Evolutionary conservation across 1,284 basidiomycete species (phyloP).

Genomic region (Moniliella sp.): DNA sequence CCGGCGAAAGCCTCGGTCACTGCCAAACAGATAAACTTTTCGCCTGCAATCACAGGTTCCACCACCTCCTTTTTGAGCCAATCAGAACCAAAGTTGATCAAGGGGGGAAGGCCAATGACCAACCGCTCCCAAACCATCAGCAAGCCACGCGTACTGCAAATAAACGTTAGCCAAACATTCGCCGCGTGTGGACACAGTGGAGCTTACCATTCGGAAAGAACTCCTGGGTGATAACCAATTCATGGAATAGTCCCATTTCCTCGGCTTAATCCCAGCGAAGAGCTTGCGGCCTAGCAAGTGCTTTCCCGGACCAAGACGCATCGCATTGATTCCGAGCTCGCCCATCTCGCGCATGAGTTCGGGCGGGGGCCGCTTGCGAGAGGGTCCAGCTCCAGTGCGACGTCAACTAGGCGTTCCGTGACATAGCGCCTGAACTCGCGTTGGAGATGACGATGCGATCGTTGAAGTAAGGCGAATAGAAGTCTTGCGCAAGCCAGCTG

Average conservation of each 20-base stretch:
- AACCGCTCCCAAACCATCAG: slow-evolving; percentile 40
- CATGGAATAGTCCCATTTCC: slow-evolving; percentile 66
- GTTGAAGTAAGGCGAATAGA: slow-evolving; percentile 34
- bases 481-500: slow-evolving; percentile 18
- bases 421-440: slow-evolving; percentile 30
- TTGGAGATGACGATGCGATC: slow-evolving; percentile 33
- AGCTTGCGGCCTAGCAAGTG: slow-evolving; percentile 61
- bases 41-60: slow-evolving; percentile 56
- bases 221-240: too few relatives aligned
- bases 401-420: slow-evolving; percentile 6
- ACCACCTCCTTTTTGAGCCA: slow-evolving; percentile 57
- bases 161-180: too few relatives aligned
- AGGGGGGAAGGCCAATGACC: slow-evolving; percentile 33
- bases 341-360: too few relatives aligned
- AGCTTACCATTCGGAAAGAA: too few relatives aligned
- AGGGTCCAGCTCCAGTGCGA: slow-evolving; percentile 23
- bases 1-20: slow-evolving; percentile 74
- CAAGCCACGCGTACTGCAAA: too few relatives aligned
- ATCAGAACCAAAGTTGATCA: slow-evolving; percentile 59
- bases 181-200: too few relatives aligned
- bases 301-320: slow-evolving; percentile 61
- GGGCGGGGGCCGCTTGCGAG: too few relatives aligned
- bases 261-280: slow-evolving; percentile 63
- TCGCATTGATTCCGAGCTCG: slow-evolving; percentile 47
- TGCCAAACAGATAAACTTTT: slow-evolving; percentile 61